Conservation (phyloP, 177 flowering plant genomes). For the Tripterygium wilfordii region DNA sequence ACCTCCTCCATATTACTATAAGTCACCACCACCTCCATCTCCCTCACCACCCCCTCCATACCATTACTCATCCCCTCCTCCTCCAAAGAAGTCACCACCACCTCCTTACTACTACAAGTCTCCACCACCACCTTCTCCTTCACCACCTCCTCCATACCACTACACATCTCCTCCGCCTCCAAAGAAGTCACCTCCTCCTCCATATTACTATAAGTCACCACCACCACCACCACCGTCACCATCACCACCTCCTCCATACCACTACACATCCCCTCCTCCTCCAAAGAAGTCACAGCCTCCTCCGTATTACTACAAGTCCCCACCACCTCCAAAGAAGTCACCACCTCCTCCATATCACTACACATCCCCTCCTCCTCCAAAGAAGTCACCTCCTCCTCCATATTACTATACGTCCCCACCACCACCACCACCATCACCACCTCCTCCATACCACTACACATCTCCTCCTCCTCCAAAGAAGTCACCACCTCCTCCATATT, state of each 20-base stretch:
- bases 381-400: constrained; percentile 4
- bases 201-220: constrained; percentile 1
- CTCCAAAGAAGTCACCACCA: constrained; percentile 9
- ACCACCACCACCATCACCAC: constrained; percentile 5
- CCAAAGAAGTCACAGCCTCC: constrained; percentile 2
- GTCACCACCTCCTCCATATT: constrained; percentile 2
- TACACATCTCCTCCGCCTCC: constrained; percentile 9
- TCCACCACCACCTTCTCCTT: constrained; percentile 4
- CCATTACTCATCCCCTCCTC: constrained; percentile 3
- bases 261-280: constrained; percentile 3
- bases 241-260: constrained; percentile 2
- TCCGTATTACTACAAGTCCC: constrained; percentile 2
- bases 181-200: constrained; percentile 6
- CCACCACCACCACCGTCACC: not conserved
- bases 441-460: not conserved
- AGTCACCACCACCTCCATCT: constrained; percentile 6
- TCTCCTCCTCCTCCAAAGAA: constrained; percentile 2
- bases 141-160: constrained; percentile 3
- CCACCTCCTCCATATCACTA: constrained; percentile 2
- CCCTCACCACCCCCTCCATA: not conserved
- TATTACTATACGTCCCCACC: constrained; percentile 1
- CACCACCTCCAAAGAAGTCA: constrained; percentile 1
- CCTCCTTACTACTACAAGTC: constrained; percentile 1
- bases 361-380: constrained; percentile 6
- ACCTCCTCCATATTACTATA: constrained; percentile 4